phyloP scores from a whole-genome alignment of 805 yeast species.

The Candida insectorum region DNA sequence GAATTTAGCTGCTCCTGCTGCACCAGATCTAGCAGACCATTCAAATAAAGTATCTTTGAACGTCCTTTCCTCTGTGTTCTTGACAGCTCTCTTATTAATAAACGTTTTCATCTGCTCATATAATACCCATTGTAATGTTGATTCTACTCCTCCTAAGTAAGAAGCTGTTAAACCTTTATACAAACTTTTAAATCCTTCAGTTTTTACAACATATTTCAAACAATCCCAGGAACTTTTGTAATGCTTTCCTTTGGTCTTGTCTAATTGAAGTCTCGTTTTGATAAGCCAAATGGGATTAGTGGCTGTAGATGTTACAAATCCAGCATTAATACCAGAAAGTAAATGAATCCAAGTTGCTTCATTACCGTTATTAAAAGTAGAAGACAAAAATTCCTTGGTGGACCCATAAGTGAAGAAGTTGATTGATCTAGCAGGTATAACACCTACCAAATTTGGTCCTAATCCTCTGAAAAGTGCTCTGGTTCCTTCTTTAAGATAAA shows the following conservation, averaged over 20 bases:
- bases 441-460: slow-evolving; percentile 96
- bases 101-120: slow-evolving; percentile 89
- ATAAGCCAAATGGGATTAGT: slow-evolving; percentile 98
- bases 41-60: slow-evolving; percentile 66
- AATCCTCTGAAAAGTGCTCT: slow-evolving; percentile 88
- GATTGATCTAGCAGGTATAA: slow-evolving; percentile 95
- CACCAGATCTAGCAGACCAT: slow-evolving; percentile 95
- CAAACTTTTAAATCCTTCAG: slow-evolving; percentile 78
- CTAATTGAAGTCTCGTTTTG: slow-evolving; percentile 91
- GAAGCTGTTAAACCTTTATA: slow-evolving; percentile 94
- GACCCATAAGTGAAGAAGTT: slow-evolving; percentile 96
- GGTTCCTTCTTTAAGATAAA: slow-evolving; percentile 75
- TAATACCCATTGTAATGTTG: slow-evolving; percentile 92
- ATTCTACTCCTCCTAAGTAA: slow-evolving; percentile 88
- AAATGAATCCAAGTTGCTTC: slow-evolving; percentile 87
- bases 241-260: slow-evolving; percentile 60
- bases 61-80: slow-evolving; percentile 31
- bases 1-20: slow-evolving; percentile 96
- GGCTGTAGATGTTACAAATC: slow-evolving; percentile 90
- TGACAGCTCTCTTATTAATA: slow-evolving; percentile 50
- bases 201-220: slow-evolving; percentile 57
- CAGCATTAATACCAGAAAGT: slow-evolving; percentile 84
- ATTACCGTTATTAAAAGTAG: slow-evolving; percentile 63
- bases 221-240: slow-evolving; percentile 89
- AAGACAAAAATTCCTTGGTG: slow-evolving; percentile 74